These are phyloP conservation scores for Penicillium mononematosum DNA, from an alignment of 495 filamentous ascomycete species.

Conservation along the genomic window DNA sequence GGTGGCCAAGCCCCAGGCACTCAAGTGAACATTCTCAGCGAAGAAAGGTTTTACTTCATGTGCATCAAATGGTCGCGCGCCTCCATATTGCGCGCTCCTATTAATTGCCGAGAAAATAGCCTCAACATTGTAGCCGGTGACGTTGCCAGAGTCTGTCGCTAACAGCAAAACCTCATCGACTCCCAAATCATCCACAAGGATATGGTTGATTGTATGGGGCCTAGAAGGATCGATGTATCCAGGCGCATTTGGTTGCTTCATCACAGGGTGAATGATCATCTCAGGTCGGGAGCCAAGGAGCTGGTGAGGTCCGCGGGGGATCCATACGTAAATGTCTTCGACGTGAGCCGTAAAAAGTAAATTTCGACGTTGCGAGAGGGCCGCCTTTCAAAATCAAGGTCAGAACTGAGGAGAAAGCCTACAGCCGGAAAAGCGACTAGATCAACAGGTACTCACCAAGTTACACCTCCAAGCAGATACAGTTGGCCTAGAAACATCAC, in stretches of 20 bases:
- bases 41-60: conserved; percentile 58
- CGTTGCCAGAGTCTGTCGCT: conserved; percentile 85
- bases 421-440: neutral
- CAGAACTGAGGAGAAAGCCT: neutral
- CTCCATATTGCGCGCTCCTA: conserved; percentile 25
- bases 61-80: conserved; percentile 29
- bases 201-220: conserved; percentile 74
- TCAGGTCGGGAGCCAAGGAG: conserved; percentile 57
- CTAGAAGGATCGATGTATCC: conserved; percentile 56
- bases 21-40: conserved; percentile 67
- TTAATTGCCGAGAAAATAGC: conserved; percentile 50
- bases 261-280: conserved; percentile 64
- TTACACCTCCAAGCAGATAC: conserved; percentile 51
- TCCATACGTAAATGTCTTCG: conserved; percentile 70
- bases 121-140: conserved; percentile 73
- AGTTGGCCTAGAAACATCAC: conserved; percentile 31
- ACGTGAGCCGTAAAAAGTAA: conserved; percentile 77
- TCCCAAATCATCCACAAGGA: conserved; percentile 78
- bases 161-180: conserved; percentile 74
- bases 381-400: conserved; percentile 37
- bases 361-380: conserved; percentile 57
- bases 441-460: conserved; percentile 39
- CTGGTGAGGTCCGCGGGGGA: conserved; percentile 66
- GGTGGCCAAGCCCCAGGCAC: conserved; percentile 88
- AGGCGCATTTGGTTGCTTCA: conserved; percentile 41